Percentiles rank a stretch among this genome's conserved stretches.
Conservation (phyloP, 2,329 filamentous ascomycete genomes). For the Penicillium verrucosum region DNA sequence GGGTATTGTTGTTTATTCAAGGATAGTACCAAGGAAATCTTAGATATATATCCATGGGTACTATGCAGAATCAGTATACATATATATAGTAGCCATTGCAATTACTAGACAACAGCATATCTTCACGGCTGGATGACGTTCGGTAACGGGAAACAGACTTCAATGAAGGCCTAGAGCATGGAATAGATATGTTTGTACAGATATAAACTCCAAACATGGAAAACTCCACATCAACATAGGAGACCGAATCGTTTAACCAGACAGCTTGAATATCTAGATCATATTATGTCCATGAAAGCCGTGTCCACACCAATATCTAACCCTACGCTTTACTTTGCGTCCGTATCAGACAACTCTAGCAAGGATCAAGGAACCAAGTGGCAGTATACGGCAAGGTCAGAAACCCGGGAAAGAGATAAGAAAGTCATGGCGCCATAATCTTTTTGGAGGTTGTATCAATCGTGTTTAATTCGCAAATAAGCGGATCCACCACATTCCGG, state of each 20-base stretch:
- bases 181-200: not conserved
- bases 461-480: slow-evolving; percentile 27
- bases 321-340: not conserved
- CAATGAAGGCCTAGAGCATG: not conserved
- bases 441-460: slow-evolving; percentile 29
- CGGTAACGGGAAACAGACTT: not conserved
- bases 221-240: not conserved
- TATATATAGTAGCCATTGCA: not conserved
- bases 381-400: not conserved
- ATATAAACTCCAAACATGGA: not conserved
- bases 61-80: not conserved
- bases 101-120: not conserved
- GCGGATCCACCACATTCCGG: slow-evolving; percentile 22
- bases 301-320: not conserved
- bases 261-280: too few relatives aligned
- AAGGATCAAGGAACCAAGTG: not conserved
- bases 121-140: not conserved
- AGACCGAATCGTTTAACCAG: not conserved
- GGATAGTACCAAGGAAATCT: not conserved
- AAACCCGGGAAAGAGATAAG: not conserved
- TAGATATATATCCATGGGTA: not conserved
- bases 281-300: not conserved
- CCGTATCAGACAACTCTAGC: not conserved
- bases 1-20: not conserved
- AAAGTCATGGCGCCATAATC: slow-evolving; percentile 29